Evolutionary conservation across 805 yeast genomes (phyloP), one percentile per base, ranked within the genome.

Genomic region (Candida pseudofarinosa): DNA sequence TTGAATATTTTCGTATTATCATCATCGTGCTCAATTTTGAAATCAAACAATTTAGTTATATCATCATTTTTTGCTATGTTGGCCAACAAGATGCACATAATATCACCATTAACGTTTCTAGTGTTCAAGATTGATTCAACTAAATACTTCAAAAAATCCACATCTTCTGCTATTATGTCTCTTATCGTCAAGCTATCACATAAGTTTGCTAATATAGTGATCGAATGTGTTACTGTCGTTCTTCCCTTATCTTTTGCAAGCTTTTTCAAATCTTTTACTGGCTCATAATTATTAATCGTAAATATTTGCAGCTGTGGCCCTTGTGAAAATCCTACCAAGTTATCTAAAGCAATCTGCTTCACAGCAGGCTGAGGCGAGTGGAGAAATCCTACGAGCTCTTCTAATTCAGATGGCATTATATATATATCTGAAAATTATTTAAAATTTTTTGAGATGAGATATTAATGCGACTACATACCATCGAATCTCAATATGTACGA

Each of bases 321-420:
- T 37, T 81, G 79, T 7, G 95, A 83, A 60, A 75, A 87, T 2
- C 90, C 95, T 10, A 88, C 88, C 42, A 89, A 62, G 59, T 88
- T 82, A 54, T 86, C 93, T 38, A 90, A 69, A 0, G 97, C 97
- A 43, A 89, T 83, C 52, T 83, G 88, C 45, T 84, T 80, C 26
- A 88, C 86, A 8, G 84, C 83, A 2, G 85, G 82, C 56, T 85
- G 88, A 1, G 86, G 83, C 5, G 91, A 79, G 60, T 87, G 96
- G 47, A 90, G 71, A 58, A 90, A 89, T 38, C 74, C 80, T 17
- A 88, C 95, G 35, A 90, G 69, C 44, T 71, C 77, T 59, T 71
- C 77, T 37, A 71, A 52, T 49, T 71, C 73, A 4, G 68, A 60
- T 30, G 77, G 74, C 77, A 71, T 71, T 16, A 13, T 44, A 4